phyloP scores from a whole-genome alignment of 1,284 basidiomycete genomes.

The Sporisorium iseilematis-ciliati region DNA sequence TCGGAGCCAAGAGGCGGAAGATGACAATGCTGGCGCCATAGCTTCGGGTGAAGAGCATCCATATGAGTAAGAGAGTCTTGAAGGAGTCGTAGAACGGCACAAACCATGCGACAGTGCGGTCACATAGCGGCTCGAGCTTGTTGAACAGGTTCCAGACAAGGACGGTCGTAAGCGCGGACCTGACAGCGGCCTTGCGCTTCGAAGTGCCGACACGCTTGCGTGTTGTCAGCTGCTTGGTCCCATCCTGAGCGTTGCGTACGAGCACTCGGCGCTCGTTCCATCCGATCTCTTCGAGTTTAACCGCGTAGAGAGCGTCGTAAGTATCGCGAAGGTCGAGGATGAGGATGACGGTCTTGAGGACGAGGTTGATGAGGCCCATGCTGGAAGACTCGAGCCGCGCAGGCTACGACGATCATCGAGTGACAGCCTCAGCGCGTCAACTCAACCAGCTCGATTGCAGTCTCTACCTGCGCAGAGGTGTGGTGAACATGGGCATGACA shows the following conservation, averaged over 20 bases:
- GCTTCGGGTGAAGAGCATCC: slow-evolving; percentile 52
- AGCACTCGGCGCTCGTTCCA: slow-evolving; percentile 32
- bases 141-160: slow-evolving; percentile 49
- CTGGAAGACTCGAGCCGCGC: background rate
- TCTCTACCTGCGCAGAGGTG: background rate
- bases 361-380: slow-evolving; percentile 44
- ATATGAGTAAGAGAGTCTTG: slow-evolving; percentile 52
- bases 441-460: background rate
- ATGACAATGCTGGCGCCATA: slow-evolving; percentile 47
- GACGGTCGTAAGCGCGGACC: slow-evolving; percentile 40
- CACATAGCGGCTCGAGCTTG: slow-evolving; percentile 43
- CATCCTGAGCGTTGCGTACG: slow-evolving; percentile 33
- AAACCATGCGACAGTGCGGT: slow-evolving; percentile 48
- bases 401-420: background rate
- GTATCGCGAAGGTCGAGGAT: slow-evolving; percentile 43
- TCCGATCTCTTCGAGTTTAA: slow-evolving; percentile 35
- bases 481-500: background rate
- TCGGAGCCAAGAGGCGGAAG: slow-evolving; percentile 37
- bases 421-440: background rate
- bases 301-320: slow-evolving; percentile 32
- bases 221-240: slow-evolving; percentile 28
- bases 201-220: slow-evolving; percentile 34
- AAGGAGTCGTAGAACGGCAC: slow-evolving; percentile 53
- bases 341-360: slow-evolving; percentile 39
- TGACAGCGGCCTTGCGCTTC: slow-evolving; percentile 34